Evolutionary conservation across 495 filamentous ascomycete genomes (phyloP), one percentile per base, ranked within the genome.

Genomic region (Rhizodiscina lignyota): DNA sequence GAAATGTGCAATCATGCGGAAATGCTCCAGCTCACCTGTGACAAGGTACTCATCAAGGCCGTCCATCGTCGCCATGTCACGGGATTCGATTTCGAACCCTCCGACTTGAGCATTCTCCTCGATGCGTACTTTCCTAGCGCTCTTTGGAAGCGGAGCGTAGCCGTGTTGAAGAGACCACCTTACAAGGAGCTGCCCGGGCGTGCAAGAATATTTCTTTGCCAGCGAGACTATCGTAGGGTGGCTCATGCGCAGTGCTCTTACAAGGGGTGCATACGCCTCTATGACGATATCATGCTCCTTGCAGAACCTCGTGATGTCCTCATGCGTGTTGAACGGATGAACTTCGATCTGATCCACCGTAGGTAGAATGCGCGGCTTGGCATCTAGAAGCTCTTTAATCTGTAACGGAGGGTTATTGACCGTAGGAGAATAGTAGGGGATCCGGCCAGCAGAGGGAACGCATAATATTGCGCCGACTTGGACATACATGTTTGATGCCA

Each of bases 81-180:
- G 82, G 20, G 66, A 62, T 17, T 66, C 78, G n/a, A 79, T 62
- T 36, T 75, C 56, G n/a, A n/a, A n/a, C n/a, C n/a, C n/a, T n/a
- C n/a, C n/a, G n/a, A n/a, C n/a, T 3, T n/a, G n/a, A n/a, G 66
- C 73, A 52, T 83, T 84, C 29, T 67, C 61, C 10, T 63, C 50
- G 23, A 85, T 72, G 17, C 78, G 61, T 15, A 71, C 67, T 15
- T 63, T 58, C 39, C 62, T 71, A 24, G 68, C 63, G 30, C 74
- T 79, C 65, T 86, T 86, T 15, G 80, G 80, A 41, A 86, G 56
- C 26, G 76, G 67, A 8, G 84, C 72, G 58, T 73, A 79, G 16
- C 64, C 72, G 45, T 84, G 72, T 56, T 84, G 80, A 40, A 78
- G 47, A 41, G 70, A 72, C 76, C 75, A 78, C 18, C 72, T 55